phyloP scores from a whole-genome alignment of 192 early-diverging fungal species.

The Coemansia aciculifera region DNA sequence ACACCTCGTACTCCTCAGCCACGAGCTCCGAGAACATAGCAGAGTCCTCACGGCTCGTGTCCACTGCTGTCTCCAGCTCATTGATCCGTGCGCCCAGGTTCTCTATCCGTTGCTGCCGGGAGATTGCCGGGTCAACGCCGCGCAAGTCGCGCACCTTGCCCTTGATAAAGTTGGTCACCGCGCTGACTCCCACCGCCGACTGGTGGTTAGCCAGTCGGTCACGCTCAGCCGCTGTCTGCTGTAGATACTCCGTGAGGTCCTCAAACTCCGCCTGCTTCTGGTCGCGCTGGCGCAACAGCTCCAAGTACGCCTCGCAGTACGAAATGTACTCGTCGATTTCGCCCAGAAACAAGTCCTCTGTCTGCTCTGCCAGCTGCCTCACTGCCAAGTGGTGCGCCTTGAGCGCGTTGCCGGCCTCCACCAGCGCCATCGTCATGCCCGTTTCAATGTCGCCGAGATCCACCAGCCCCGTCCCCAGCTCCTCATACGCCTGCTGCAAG shows the following conservation, averaged over 20 bases:
- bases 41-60: slow-evolving; percentile 69
- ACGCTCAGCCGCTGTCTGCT: slow-evolving; percentile 69
- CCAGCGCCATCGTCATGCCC: slow-evolving; percentile 73
- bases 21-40: slow-evolving; percentile 77
- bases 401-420: slow-evolving; percentile 73
- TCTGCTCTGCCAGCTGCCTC: slow-evolving; percentile 63
- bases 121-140: slow-evolving; percentile 81
- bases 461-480: slow-evolving; percentile 74
- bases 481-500: slow-evolving; percentile 73
- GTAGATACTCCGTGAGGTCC: slow-evolving; percentile 77
- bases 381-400: slow-evolving; percentile 68
- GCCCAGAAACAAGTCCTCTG: slow-evolving; percentile 63
- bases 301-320: slow-evolving; percentile 58
- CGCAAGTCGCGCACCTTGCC: slow-evolving; percentile 89
- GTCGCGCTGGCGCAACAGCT: slow-evolving; percentile 77
- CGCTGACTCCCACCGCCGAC: slow-evolving; percentile 59
- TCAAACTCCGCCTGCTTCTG: slow-evolving; percentile 97
- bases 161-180: slow-evolving; percentile 73
- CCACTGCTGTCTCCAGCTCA: slow-evolving; percentile 81
- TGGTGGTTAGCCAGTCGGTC: slow-evolving; percentile 67
- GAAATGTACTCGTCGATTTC: slow-evolving; percentile 82
- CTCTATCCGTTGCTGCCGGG: slow-evolving; percentile 76
- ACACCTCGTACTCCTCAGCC: slow-evolving; percentile 80
- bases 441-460: slow-evolving; percentile 85
- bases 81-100: slow-evolving; percentile 69